Base-by-base conservation (phyloP, 192 early-diverging fungal genomes). In the Coemansia sp. region DNA sequence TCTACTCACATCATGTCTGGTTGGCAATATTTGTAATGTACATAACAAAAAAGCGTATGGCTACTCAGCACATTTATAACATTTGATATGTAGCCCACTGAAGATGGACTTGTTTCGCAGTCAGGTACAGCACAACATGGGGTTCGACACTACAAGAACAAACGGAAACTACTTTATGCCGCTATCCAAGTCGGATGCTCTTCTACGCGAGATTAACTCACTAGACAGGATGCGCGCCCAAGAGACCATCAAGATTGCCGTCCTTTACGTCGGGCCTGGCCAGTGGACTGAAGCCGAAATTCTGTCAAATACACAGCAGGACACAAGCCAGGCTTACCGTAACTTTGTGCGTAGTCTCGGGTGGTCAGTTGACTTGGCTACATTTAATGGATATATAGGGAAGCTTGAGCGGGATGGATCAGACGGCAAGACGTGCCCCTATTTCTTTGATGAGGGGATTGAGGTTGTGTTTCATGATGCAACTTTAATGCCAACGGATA, bases 381-480 rank as follows among this genome's bases (percentile, higher is more conserved):
- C 87, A 0, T 96, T 97, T 72, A 67, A 79, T 3, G 95, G 95
- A 2, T 99, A 91, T 61, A 64, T 88, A 1, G 97, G 97, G 5
- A 94, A 94, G 2, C 72, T 99, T 12, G 93, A 96, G 62, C 69
- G 83, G 27, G 92, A 88, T 65, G 72, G 85, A 8, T 89, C 91
- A 0, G 93, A 93, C 61, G 95, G 93, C 1, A 70, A 64, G 1
- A 80, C 66, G 0, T 88, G 94, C 5, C 88, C 86, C 7, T 99
- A 99, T 72, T 96, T 88, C 62, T 89, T 93, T 53, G 87, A 87
- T 2, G 90, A 94, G 2, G 89, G 87, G 0, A 52, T 92, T 0
- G 97, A 99, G 69, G 84, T 99, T 61, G 84, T 95, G 4, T 97
- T 94, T 68, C 97, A 99, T 72, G 94, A 97, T 62, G 90, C 86